Evolutionary conservation across 2,329 filamentous ascomycete species (phyloP).

Genomic region (Tolypocladium capitatum): DNA sequence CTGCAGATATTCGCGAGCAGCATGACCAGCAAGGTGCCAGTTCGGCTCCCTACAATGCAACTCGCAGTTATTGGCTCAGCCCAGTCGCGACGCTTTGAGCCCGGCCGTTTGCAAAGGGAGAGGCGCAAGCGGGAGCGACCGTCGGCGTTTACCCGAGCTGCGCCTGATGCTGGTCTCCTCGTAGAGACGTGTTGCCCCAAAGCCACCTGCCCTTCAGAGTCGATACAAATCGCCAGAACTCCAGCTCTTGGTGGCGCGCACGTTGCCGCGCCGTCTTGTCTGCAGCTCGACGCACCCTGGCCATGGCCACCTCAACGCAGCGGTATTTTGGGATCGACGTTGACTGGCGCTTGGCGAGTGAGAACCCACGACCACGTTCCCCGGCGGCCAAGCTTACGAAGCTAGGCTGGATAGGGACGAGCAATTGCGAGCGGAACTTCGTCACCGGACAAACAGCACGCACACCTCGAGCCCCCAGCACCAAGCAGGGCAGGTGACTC

Average conservation of each 20-base stretch:
- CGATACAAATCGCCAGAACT: background rate
- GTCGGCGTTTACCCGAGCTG: background rate
- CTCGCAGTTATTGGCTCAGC: background rate
- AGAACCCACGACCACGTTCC: too few relatives aligned
- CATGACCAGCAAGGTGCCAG: background rate
- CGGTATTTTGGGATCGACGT: background rate
- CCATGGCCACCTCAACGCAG: background rate
- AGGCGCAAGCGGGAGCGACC: background rate
- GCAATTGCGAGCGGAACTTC: background rate
- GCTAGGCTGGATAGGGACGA: background rate
- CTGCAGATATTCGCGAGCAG: background rate
- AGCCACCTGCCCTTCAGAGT: background rate
- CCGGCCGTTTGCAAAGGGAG: background rate
- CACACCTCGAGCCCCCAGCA: background rate
- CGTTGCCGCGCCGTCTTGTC: background rate
- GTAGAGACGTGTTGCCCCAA: background rate
- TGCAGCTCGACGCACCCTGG: background rate
- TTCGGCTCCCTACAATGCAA: background rate
- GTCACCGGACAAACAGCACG: background rate
- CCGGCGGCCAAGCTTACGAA: too few relatives aligned
- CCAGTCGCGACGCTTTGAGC: background rate
- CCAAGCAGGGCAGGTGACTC: conserved; percentile 5
- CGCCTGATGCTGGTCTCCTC: background rate
- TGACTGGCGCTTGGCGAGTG: background rate
- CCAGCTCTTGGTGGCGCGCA: background rate